Evolutionary conservation across 1,284 basidiomycete species (phyloP), one percentile per base, ranked within the genome.

Genomic region (Moesziomyces globuligerus): DNA sequence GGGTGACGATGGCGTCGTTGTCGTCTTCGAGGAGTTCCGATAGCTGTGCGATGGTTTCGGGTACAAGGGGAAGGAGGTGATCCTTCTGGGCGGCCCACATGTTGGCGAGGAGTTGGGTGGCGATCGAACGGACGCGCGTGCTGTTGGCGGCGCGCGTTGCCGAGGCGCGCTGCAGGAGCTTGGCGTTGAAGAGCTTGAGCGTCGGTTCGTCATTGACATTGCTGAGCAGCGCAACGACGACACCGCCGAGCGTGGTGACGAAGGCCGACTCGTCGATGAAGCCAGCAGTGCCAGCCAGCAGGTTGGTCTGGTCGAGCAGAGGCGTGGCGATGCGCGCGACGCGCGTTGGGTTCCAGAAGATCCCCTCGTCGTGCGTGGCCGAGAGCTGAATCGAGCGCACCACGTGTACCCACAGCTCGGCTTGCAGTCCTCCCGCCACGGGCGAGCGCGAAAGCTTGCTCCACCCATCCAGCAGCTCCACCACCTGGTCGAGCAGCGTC

Each of bases 261-360:
- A 60, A 67, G 18, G 55, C 64, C 18, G 21, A 13, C 3, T 51
- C 23, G 1, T 54, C 43, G 7, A 62, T 29, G 17, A 56, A 51
- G 9, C 40, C 42, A 7, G 20, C n/a, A 24, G 50, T 45, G 32
- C 38, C 6, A 40, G 29, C 52, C 37, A 60, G 50, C 28, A 61
- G 26, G 28, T 47, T 47, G 48, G 92, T 84, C 83, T 94, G 93
- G 23, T 86, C 84, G 18, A 91, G 85, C 23, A 94, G 79, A 0
- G 86, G 84, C 1, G 86, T 82, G 1, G 88, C 81, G 15, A 93
- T 83, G 67, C 88, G 87, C 18, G 88, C 86, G 20, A 93, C 83
- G 57, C 90, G 90, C 68, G 91, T 88, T 59, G 92, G 89, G 23
- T 91, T 89, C 94, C 94, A 97, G 86, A 91, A 96, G 18, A 91